These are phyloP conservation scores for Citrus hindsii DNA, from an alignment of 345 rosid genomes.

Conservation along the genomic window DNA sequence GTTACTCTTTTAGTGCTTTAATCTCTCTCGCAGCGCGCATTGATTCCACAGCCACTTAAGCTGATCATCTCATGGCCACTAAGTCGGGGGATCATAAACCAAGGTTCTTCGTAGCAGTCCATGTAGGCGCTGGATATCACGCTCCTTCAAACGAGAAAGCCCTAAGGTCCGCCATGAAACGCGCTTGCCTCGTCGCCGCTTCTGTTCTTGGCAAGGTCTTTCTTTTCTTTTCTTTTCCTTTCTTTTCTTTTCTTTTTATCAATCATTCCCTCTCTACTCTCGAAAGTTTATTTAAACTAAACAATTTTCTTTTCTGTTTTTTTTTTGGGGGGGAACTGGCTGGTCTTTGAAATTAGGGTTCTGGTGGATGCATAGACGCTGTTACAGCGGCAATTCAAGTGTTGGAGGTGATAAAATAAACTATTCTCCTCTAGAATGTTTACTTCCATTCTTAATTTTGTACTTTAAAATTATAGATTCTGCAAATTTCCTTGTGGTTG, in stretches of 20 bases:
- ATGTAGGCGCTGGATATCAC: conserved; percentile 95
- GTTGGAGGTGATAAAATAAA: conserved; percentile 56
- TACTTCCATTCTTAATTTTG: not conserved
- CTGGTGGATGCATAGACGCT: conserved; percentile 72
- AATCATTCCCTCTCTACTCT: too few species aligned
- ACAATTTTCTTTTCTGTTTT: too few species aligned
- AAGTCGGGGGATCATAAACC: conserved; percentile 37
- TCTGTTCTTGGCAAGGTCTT: conserved; percentile 71
- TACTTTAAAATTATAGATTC: not conserved
- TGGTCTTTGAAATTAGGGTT: conserved; percentile 40
- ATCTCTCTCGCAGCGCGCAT: not conserved
- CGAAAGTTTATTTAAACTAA: not conserved
- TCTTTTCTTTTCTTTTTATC: too few species aligned
- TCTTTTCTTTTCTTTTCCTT: too few species aligned
- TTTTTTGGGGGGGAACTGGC: not conserved
- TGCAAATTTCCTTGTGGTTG: not conserved
- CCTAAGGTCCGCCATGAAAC: conserved; percentile 80
- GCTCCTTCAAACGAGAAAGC: conserved; percentile 67
- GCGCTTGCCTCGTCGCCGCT: conserved; percentile 87
- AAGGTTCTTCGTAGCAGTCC: conserved; percentile 89
- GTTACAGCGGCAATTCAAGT: conserved; percentile 84
- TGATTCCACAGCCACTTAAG: not conserved
- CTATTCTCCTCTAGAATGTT: not conserved
- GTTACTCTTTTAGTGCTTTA: too few species aligned
- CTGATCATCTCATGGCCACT: conserved; percentile 21